Base-by-base conservation (phyloP, 169 alveolate species). In the Amoebophrya sp. region DNA sequence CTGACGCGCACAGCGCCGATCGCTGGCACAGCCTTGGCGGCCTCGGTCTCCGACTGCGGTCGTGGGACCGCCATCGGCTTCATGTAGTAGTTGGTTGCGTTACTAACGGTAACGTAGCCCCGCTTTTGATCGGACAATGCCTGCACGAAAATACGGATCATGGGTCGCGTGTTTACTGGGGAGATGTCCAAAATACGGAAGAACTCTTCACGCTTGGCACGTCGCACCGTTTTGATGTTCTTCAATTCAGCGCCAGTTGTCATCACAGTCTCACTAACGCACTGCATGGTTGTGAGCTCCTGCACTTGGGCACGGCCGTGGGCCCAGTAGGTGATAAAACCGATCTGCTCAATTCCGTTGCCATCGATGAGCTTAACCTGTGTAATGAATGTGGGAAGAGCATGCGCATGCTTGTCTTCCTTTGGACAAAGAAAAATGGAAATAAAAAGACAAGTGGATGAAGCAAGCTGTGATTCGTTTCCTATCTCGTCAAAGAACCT, bases 191-290 rank as follows among this genome's bases (percentile, higher is more conserved):
- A 36, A 29, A 65, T 65, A 0, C 83, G 83, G 83, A 65, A 65
- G 26, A 12, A 65, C n/a, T 65, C 83, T 6, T 65, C 83, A 29
- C n/a, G 18, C 2, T 36, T 6, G 3, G 83, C 83, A 6, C 83
- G 83, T 65, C 83, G 83, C 83, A 65, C 83, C 33, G 83, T 65
- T 18, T 65, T 65, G 26, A 65, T 65, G 83, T 1, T 36, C 83
- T 65, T 65, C 38, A 65, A 36, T 26, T 6, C 83, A 18, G 83
- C 83, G n/a, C 83, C 83, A 0, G 12, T 6, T 6, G 83, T 65
- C 33, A 65, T 65, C 0, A 65, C 83, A 6, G 83, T 65, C 26
- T 65, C 83, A 36, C 38, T 26, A 26, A 6, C 12, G 83, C 83
- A 65, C 33, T 65, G 83, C 10, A 65, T 29, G 36, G 83, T 65